Conservation (phyloP, 805 yeast genomes). For the Allodekkera sacchari region DNA sequence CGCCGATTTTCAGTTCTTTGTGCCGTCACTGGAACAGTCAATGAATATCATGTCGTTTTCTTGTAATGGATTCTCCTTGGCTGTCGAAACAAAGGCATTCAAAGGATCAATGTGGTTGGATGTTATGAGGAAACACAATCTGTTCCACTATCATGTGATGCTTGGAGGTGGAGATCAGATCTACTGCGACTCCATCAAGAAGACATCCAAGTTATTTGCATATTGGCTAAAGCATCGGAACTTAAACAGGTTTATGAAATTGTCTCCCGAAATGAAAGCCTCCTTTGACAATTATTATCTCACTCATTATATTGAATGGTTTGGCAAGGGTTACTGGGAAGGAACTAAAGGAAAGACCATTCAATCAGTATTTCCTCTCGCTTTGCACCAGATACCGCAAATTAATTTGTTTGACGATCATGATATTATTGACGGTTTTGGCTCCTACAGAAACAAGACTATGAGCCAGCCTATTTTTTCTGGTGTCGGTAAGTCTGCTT, state of each 20-base stretch:
- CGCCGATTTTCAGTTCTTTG: conserved; percentile 48
- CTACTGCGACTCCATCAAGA: conserved; percentile 75
- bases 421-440: conserved; percentile 94
- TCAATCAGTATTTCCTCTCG: conserved; percentile 61
- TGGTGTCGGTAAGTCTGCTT: conserved; percentile 72
- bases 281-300: conserved; percentile 65
- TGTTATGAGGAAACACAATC: conserved; percentile 58
- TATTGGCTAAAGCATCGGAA: conserved; percentile 57
- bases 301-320: conserved; percentile 75
- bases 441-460: conserved; percentile 71
- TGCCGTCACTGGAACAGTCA: conserved; percentile 56
- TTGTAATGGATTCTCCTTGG: conserved; percentile 84
- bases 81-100: conserved; percentile 56
- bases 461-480: conserved; percentile 64
- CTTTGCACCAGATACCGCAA: conserved; percentile 77
- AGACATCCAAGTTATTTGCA: conserved; percentile 42
- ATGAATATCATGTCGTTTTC: conserved; percentile 82
- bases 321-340: conserved; percentile 80
- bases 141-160: conserved; percentile 74
- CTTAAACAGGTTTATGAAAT: conserved; percentile 30
- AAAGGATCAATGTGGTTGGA: conserved; percentile 83
- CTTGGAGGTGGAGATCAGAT: conserved; percentile 97
- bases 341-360: conserved; percentile 60
- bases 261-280: conserved; percentile 37
- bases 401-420: conserved; percentile 90